Evolutionary conservation across 176 grass and related monocot species (phyloP), one percentile per base, ranked within the genome.

Genomic region (Microstegium vimineum): DNA sequence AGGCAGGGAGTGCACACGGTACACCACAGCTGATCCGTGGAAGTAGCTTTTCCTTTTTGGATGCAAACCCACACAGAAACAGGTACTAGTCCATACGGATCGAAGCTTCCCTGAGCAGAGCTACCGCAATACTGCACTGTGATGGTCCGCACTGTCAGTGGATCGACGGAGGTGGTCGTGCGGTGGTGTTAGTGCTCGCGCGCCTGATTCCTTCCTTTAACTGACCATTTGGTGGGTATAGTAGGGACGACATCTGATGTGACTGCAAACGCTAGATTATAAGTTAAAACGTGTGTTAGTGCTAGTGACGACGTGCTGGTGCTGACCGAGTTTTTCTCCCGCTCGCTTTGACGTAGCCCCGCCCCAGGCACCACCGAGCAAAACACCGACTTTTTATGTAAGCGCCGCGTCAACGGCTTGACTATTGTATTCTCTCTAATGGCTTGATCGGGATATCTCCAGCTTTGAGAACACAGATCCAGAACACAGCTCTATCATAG

Each of bases 21-120:
- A 51, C 47, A 51, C 47, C 30, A 62, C 15, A 64, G 61, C 41
- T 37, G 76, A 79, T 43, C 60, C 76, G 76, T 79, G 76, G 47
- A 47, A 65, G 57, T 65, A 68, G 30, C 6, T 13, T 28, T 45
- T 71, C 69, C 15, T 16, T 45, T 71, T 15, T 15, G 69, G 13
- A 45, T 17, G 36, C 22, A 40, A 27, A n/a, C n/a, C n/a, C n/a
- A n/a, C n/a, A n/a, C n/a, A n/a, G n/a, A n/a, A n/a, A 43, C 12
- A n/a, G n/a, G 23, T n/a, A n/a, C n/a, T n/a, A n/a, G n/a, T 8
- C 32, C 49, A 42, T 71, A 49, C n/a, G 28, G 67, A 73, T 22
- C 71, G 71, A 61, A 40, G 67, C 14, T 81, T 46, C 69, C 3
- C 18, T 22, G 40, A 62, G 25, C 17, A 30, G 31, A 67, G 32